Base-by-base conservation (phyloP, 495 filamentous ascomycete genomes). In the Aspergillus funiculosus region DNA sequence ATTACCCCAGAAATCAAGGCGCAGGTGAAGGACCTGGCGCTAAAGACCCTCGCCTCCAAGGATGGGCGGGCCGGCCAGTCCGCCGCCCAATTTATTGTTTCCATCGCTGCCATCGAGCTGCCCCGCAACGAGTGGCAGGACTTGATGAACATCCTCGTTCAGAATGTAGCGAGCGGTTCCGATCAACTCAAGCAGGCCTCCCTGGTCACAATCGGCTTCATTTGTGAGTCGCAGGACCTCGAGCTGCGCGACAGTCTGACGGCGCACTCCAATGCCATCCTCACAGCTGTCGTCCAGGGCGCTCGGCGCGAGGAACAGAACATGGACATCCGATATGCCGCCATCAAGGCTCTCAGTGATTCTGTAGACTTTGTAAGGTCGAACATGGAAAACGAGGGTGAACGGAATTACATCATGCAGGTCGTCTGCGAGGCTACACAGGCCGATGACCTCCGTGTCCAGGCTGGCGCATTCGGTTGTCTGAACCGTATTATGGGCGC, bases 401-500 rank as follows among this genome's bases (percentile, higher is more conserved):
- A 98, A 72, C 81, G 92, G 27, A 97, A 98, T 71, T 97, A 97
- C 72, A 98, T 98, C 60, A 98, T 98, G 92, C 92, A 98, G 71
- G 92, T 98, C 52, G 86, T 98, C 57, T 98, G 92, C 68, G 92
- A 98, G 72, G 94, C 94, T 42, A 97, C 94, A 38, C 94, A 97
- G 67, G 87, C 88, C 48, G 73, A 75, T 14, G 91, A 98, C 66
- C 76, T 76, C 43, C 80, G 89, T 57, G 90, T 97, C 68, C 90
- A 96, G 61, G 87, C 94, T 54, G 89, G 87, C 47, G 87, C 94
- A 10, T 98, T 94, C 59, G 92, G 91, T 44, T 98, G 94, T 61
- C 67, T 98, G 58, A 97, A 97, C 78, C 80, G 90, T 58, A 95
- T 98, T 63, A 98, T 98, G 92, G 86, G 76, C 46, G 75, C 95